A percentile compares a stretch with the other conserved stretches of the same genome.
These are phyloP conservation scores for Stephania yunnanensis DNA, from an alignment of 164 flowering plant genomes.

Conservation along the genomic window DNA sequence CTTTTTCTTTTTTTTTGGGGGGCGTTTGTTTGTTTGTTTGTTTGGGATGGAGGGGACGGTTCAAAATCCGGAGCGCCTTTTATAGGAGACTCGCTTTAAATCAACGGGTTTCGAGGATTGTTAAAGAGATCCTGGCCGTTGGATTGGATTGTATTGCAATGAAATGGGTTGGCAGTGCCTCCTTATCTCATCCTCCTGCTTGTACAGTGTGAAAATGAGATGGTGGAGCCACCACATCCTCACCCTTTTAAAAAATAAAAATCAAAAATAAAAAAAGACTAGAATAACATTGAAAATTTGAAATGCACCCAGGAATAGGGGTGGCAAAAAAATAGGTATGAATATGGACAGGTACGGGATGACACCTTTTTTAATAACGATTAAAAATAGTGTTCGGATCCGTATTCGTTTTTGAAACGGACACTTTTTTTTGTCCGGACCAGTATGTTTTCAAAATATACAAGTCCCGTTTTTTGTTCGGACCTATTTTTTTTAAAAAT, in stretches of 20 bases:
- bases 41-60: constrained; percentile 3
- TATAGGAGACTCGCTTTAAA: constrained; percentile 5
- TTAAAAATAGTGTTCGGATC: too few species aligned
- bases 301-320: too few species aligned
- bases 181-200: background rate
- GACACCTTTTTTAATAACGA: too few species aligned
- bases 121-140: background rate
- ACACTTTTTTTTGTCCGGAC: too few species aligned
- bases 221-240: background rate
- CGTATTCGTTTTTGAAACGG: too few species aligned
- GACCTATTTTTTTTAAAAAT: too few species aligned
- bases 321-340: too few species aligned
- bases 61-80: constrained; percentile 12
- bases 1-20: background rate
- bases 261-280: too few species aligned
- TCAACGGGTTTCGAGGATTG: background rate
- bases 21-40: background rate
- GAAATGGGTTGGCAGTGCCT: background rate
- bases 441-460: too few species aligned
- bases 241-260: background rate
- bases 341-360: too few species aligned
- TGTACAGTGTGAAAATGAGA: background rate
- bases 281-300: too few species aligned
- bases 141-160: background rate
- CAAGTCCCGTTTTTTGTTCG: too few species aligned